Evolutionary conservation across 805 yeast genomes (phyloP).

Genomic region (Monosporozyma yasuniensis): DNA sequence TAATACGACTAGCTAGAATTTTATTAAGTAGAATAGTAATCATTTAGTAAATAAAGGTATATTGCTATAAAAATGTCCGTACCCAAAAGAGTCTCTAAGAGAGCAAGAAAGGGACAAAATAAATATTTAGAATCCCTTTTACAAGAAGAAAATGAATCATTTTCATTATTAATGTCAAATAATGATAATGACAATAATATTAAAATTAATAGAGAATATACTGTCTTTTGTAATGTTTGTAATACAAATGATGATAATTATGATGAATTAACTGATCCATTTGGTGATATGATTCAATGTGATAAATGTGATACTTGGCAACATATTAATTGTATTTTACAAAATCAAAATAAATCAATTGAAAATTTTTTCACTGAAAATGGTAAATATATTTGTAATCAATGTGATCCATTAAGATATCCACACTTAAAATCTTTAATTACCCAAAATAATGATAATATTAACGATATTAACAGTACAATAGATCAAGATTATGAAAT

Average conservation of each 20-base stretch:
- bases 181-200: constrained; percentile 11
- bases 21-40: no score
- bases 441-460: no score
- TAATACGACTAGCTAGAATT: no score
- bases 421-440: constrained; percentile 17
- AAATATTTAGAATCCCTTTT: constrained; percentile 21
- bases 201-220: constrained; percentile 30
- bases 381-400: constrained; percentile 43
- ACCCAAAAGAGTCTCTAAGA: constrained; percentile 32
- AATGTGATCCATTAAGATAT: constrained; percentile 40
- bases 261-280: constrained; percentile 44
- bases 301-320: constrained; percentile 65
- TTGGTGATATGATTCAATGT: constrained; percentile 56
- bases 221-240: constrained; percentile 53
- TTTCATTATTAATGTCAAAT: constrained; percentile 3
- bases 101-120: constrained; percentile 37
- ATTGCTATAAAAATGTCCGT: constrained; percentile 13
- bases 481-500: constrained; percentile 3
- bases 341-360: constrained; percentile 22
- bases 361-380: constrained; percentile 32
- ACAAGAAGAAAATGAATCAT: constrained; percentile 24
- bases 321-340: constrained; percentile 54
- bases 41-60: no score
- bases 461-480: no score
- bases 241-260: constrained; percentile 51